These are phyloP conservation scores for Cichorium intybus DNA, from an alignment of 140 eudicot species.

Conservation along the genomic window DNA sequence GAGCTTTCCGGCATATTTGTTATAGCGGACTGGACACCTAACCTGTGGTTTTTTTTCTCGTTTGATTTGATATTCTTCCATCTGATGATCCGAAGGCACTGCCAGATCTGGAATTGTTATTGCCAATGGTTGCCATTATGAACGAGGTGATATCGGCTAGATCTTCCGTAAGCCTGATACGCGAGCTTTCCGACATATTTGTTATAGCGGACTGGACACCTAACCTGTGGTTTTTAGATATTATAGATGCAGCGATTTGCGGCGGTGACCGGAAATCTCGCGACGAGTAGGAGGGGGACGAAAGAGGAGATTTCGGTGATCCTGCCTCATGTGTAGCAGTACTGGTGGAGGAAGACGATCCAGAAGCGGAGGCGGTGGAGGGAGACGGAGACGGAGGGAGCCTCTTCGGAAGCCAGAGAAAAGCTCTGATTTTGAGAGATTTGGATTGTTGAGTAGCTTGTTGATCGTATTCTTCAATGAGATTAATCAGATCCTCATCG, in stretches of 20 bases:
- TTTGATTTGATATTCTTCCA: conserved; percentile 4
- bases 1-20: conserved; percentile 43
- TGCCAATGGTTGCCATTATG: conserved; percentile 68
- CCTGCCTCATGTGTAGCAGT: conserved; percentile 30
- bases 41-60: conserved; percentile 20
- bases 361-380: conserved; percentile 9
- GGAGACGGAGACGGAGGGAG: conserved; percentile 35
- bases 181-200: conserved; percentile 45
- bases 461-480: conserved; percentile 46
- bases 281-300: conserved; percentile 14
- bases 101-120: conserved; percentile 28
- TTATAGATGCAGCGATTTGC: conserved; percentile 20
- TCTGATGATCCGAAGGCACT: not conserved
- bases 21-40: conserved; percentile 12
- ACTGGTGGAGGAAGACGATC: conserved; percentile 36
- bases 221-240: conserved; percentile 20
- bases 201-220: conserved; percentile 13
- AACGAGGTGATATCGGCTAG: conserved; percentile 51
- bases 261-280: conserved; percentile 15
- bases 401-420: conserved; percentile 51
- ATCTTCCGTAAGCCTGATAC: conserved; percentile 35
- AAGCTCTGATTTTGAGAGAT: conserved; percentile 68
- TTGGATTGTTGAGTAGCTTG: conserved; percentile 28
- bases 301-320: conserved; percentile 39
- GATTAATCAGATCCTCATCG: conserved; percentile 44